Percentiles rank a stretch among this genome's conserved stretches.
phyloP scores from a whole-genome alignment of 1,139 yeast genomes.

The Spencermartinsiella ligniputridi region DNA sequence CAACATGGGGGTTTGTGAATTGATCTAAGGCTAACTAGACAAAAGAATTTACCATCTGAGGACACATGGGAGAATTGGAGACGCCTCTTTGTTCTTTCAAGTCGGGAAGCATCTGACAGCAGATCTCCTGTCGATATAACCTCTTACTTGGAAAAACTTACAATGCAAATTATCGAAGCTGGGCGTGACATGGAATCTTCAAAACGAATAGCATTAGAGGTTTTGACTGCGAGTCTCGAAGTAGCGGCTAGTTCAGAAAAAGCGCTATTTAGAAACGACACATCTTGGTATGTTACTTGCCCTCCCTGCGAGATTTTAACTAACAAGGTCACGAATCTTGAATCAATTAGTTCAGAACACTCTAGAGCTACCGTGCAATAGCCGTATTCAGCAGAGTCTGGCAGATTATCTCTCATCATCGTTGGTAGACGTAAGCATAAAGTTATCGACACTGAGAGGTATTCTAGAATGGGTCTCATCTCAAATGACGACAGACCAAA shows the following conservation, averaged over 20 bases:
- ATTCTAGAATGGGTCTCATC: background rate
- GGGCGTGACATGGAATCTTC: background rate
- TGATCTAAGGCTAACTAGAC: no score
- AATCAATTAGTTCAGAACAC: background rate
- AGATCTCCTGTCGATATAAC: slow-evolving; percentile 2
- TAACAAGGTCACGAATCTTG: background rate
- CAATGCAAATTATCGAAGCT: slow-evolving; percentile 4
- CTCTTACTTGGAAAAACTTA: slow-evolving; percentile 3
- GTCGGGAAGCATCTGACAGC: background rate
- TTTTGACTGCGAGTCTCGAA: background rate
- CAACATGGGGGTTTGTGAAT: no score
- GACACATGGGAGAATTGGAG: background rate
- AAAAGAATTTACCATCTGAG: background rate
- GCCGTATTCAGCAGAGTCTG: background rate
- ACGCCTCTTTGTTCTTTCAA: background rate
- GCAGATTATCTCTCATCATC: background rate
- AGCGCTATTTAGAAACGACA: background rate
- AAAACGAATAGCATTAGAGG: background rate
- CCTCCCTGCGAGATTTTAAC: no score
- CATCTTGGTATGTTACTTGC: slow-evolving; percentile 5
- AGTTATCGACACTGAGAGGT: background rate
- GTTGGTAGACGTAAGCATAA: background rate
- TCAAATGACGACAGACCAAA: background rate
- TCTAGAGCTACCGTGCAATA: background rate
- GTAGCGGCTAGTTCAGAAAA: background rate